Base-by-base conservation (phyloP, 2,329 filamentous ascomycete genomes). In the Monosporascus sp. region DNA sequence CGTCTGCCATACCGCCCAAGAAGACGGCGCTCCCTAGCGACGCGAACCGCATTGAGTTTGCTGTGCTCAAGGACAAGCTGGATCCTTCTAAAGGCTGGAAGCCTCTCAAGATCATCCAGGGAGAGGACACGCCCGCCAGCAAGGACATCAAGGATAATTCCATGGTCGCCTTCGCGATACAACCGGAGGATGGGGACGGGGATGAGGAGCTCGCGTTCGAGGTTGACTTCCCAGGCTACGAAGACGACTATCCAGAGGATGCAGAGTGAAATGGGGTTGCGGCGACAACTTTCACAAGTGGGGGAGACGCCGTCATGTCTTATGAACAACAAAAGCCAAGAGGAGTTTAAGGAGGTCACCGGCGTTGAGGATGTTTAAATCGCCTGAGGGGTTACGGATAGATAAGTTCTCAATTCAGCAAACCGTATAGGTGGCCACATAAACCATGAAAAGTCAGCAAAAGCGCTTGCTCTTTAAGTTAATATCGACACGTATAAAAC, bases 31-130 rank as follows among this genome's bases (percentile, higher is more conserved):
- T 82, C 2, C 75, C 77, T 0, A 56, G 62, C 1, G 65, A 71
- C 48, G 69, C 75, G 37, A 71, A 70, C n/a, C 66, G 61, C 5
- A 65, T 83, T 37, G 72, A 67, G 8, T 83, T 77, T 54, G 81
- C 70, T 2, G 55, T 75, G 7, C 72, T 77, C 14, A 74, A 71
- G 45, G 68, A 72, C 35, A 65, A 72, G 15, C 69, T 70, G 27
- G 78, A 83, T 48, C 67, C 73, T 2, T 64, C 67, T 0, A 66
- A 70, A 20, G 80, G 80, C 6, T 84, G 80, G 80, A 75, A 69
- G 59, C 67, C 68, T 24, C 66, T 84, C 11, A 68, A 71, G 2
- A 24, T 24, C 11, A 64, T 72, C 2, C 58, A 64, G 1, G 69
- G 69, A 2, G 59, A 55, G 0, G 72, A 74, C 50, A 78, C 71